phyloP scores from a whole-genome alignment of 805 yeast species.

The Tetrapisispora nanseiensis region DNA sequence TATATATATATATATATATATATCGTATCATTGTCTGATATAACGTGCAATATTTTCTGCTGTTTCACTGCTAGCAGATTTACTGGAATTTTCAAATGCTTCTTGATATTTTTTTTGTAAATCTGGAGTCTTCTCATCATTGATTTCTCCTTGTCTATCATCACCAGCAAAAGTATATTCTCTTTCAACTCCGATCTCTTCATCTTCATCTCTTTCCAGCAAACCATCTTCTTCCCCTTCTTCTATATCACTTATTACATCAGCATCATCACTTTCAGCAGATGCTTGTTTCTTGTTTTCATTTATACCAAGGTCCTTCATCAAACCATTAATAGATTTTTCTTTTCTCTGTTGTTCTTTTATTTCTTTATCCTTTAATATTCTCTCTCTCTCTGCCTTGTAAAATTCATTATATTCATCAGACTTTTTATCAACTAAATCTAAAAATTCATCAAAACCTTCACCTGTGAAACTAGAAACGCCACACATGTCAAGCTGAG shows the following conservation, averaged over 20 bases:
- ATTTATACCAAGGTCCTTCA: conserved; percentile 74
- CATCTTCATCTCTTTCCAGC: conserved; percentile 39
- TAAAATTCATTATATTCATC: conserved; percentile 81
- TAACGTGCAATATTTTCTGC: conserved; percentile 67
- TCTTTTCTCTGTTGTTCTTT: conserved; percentile 66
- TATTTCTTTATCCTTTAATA: conserved; percentile 64
- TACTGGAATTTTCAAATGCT: conserved; percentile 57
- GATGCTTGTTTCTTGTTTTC: conserved; percentile 20
- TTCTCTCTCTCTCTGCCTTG: conserved; percentile 75
- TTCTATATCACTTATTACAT: conserved; percentile 37
- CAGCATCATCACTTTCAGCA: conserved; percentile 42
- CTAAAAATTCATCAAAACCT: conserved; percentile 85
- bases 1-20: too few relatives aligned
- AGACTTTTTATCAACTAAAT: conserved; percentile 76
- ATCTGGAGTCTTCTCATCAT: conserved; percentile 33
- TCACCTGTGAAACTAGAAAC: conserved; percentile 89
- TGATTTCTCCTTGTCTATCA: conserved; percentile 50
- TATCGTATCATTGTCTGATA: conserved; percentile 33
- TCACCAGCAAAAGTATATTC: conserved; percentile 67
- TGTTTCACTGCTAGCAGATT: conserved; percentile 51
- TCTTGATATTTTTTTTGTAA: conserved; percentile 62
- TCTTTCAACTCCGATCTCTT: conserved; percentile 48
- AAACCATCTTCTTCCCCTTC: conserved; percentile 37
- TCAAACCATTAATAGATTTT: conserved; percentile 56
- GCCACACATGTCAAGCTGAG: conserved; percentile 84